phyloP scores from a whole-genome alignment of 495 filamentous ascomycete species.

The Rhizodiscina lignyota region DNA sequence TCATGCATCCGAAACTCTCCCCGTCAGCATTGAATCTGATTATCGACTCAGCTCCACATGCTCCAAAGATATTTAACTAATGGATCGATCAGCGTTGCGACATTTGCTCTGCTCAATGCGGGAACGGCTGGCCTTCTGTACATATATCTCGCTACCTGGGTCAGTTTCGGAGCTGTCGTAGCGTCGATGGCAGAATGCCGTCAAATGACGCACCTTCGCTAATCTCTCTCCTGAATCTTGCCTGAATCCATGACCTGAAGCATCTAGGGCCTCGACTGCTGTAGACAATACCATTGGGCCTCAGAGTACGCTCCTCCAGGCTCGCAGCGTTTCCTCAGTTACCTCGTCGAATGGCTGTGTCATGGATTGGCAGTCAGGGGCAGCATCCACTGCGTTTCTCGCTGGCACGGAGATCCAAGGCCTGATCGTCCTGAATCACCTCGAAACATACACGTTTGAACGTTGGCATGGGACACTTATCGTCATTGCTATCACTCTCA shows the following conservation, averaged over 20 bases:
- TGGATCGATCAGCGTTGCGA: conserved; percentile 2
- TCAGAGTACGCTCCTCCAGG: conserved; percentile 17
- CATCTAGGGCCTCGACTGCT: conserved; percentile 13
- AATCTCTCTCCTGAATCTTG: no score
- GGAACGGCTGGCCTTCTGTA: conserved; percentile 18
- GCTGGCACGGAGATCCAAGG: conserved; percentile 7
- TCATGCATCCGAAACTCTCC: no score
- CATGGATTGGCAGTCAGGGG: conserved; percentile 13
- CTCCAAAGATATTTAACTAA: no score
- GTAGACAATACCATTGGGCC: conserved; percentile 23
- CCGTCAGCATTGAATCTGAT: no score
- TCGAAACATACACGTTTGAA: conserved; percentile 7
- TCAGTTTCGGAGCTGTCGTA: conserved; percentile 8
- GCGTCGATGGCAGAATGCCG: conserved; percentile 12
- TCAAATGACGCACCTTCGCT: conserved; percentile 8
- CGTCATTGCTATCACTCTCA: conserved; percentile 8
- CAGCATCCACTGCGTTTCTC: conserved; percentile 10
- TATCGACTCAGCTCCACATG: no score
- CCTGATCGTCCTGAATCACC: conserved; percentile 14
- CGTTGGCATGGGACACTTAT: conserved; percentile 18
- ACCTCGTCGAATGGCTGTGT: conserved; percentile 16
- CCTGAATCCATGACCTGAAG: no score
- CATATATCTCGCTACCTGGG: conserved; percentile 11
- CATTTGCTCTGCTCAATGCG: conserved; percentile 16
- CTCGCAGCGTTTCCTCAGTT: conserved; percentile 17